Evolutionary conservation across 805 yeast species (phyloP).

Genomic region (Metschnikowia kofuensis): DNA sequence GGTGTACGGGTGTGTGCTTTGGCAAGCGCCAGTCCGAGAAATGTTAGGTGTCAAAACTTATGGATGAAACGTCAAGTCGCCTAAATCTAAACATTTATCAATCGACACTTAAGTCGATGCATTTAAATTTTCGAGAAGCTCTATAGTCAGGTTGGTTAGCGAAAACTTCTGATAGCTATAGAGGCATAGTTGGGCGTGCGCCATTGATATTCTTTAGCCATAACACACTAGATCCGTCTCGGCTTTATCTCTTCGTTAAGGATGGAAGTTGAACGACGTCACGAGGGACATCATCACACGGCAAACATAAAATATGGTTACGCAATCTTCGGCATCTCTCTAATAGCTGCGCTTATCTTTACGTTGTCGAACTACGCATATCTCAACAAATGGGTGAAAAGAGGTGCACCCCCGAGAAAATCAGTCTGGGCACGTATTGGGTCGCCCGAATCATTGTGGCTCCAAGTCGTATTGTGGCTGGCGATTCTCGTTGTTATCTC

Average conservation of each 20-base stretch:
- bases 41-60: too few species aligned
- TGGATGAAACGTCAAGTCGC: too few species aligned
- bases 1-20: constrained; percentile 2
- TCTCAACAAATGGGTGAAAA: constrained; percentile 33
- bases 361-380: constrained; percentile 31
- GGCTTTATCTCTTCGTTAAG: neutral
- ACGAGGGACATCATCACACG: constrained; percentile 48
- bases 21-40: too few species aligned
- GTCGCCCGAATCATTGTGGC: constrained; percentile 27
- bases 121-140: too few species aligned
- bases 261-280: constrained; percentile 33
- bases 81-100: too few species aligned
- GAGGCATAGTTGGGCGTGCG: neutral
- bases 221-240: neutral
- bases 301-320: constrained; percentile 64
- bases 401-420: constrained; percentile 31
- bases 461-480: constrained; percentile 35
- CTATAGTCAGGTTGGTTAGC: too few species aligned
- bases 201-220: neutral
- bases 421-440: constrained; percentile 25
- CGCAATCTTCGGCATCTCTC: constrained; percentile 41
- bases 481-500: constrained; percentile 26
- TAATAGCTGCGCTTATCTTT: constrained; percentile 37
- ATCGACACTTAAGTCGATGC: too few species aligned
- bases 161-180: too few species aligned